Evolutionary conservation across 73 alveolate genomes (phyloP).

Genomic region (Paraurostyla sp.): DNA sequence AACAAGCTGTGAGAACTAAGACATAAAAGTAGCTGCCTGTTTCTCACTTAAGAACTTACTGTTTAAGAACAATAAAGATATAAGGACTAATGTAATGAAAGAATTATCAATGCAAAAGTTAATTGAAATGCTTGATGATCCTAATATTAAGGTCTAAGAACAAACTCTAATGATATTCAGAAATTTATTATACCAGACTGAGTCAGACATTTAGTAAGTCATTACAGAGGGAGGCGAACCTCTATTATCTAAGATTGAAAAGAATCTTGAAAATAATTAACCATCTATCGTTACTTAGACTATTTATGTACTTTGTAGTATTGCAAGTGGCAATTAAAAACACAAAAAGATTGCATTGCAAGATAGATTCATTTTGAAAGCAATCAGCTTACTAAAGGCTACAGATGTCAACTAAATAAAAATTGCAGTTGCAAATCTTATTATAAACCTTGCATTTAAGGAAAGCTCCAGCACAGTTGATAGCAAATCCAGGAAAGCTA

Average conservation of each 20-base stretch:
- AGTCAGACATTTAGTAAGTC: background rate
- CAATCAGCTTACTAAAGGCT: background rate
- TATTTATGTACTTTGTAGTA: constrained; percentile 21
- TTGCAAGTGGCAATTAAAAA: constrained; percentile 53
- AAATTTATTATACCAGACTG: constrained; percentile 21
- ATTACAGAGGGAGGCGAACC: constrained; percentile 7
- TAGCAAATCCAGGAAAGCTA: background rate
- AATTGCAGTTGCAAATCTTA: constrained; percentile 15
- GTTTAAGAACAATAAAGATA: background rate
- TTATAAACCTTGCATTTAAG: background rate
- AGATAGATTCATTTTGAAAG: constrained; percentile 12
- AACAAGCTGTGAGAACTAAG: background rate
- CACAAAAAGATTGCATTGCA: constrained; percentile 5
- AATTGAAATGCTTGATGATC: background rate
- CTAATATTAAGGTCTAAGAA: background rate
- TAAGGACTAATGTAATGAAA: background rate
- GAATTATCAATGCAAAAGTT: background rate
- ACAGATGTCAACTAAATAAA: background rate
- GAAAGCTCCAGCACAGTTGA: background rate
- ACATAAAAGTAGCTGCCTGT: constrained; percentile 12
- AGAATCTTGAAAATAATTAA: background rate
- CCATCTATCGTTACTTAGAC: background rate
- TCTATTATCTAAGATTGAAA: background rate
- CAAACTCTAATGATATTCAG: constrained; percentile 35
- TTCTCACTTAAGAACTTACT: constrained; percentile 28